Percentiles rank a stretch among this genome's conserved stretches.
Conservation (phyloP, 2,329 filamentous ascomycete genomes). For the Sordariomycetes sp. region DNA sequence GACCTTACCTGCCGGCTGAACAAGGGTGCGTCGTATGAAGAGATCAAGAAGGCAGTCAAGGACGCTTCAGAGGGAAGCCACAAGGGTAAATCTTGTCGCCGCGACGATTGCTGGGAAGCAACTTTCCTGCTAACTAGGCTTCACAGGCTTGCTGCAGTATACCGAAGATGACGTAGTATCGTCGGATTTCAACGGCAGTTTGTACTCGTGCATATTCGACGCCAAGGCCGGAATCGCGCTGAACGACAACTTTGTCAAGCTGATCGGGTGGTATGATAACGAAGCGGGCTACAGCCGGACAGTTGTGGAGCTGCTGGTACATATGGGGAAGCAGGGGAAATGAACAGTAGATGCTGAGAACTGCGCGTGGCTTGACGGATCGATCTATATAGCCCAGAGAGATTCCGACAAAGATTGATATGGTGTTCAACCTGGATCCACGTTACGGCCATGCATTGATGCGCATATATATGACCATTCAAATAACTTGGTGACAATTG, state of each 20-base stretch:
- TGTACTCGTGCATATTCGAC: background rate
- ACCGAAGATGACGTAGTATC: background rate
- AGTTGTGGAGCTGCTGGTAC: background rate
- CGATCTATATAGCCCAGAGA: too few species aligned
- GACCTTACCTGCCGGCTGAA: slow-evolving; percentile 90
- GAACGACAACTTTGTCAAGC: background rate
- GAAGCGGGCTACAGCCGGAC: background rate
- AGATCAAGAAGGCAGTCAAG: slow-evolving; percentile 92
- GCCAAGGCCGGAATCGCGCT: background rate
- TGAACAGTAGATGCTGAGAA: too few species aligned
- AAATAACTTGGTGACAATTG: too few species aligned
- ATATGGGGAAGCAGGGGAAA: background rate
- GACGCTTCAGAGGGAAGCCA: slow-evolving; percentile 69
- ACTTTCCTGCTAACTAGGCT: too few species aligned
- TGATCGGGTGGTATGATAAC: background rate
- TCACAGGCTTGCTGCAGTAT: background rate
- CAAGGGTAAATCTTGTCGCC: slow-evolving; percentile 64
- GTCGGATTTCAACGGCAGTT: background rate
- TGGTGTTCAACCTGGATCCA: too few species aligned
- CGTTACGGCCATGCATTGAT: too few species aligned
- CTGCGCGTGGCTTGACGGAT: too few species aligned
- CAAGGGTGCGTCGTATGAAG: slow-evolving; percentile 76
- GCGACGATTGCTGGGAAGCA: background rate
- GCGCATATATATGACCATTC: too few species aligned
- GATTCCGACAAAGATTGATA: too few species aligned